These are phyloP conservation scores for Cetradonia linearis DNA, from an alignment of 495 filamentous ascomycete genomes.

Conservation along the genomic window DNA sequence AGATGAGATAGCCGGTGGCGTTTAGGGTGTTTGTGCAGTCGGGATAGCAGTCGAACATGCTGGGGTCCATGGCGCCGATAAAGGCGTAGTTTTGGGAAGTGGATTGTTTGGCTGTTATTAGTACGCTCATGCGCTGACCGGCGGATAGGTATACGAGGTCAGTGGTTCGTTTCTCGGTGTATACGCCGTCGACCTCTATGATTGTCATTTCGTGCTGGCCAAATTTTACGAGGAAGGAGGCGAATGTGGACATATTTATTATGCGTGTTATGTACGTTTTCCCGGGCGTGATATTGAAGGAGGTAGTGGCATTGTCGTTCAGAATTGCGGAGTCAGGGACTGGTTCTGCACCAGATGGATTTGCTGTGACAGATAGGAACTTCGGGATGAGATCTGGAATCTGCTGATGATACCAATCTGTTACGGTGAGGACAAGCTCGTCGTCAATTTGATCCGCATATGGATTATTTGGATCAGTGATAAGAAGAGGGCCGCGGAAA, in stretches of 20 bases:
- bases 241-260: conserved; percentile 65
- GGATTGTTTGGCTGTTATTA: conserved; percentile 46
- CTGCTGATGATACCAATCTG: conserved; percentile 45
- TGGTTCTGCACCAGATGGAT: conserved; percentile 9
- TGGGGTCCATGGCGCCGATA: conserved; percentile 45
- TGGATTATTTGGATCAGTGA: conserved; percentile 55
- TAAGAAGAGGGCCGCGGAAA: conserved; percentile 55
- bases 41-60: conserved; percentile 34
- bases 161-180: conserved; percentile 40
- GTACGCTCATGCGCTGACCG: conserved; percentile 58
- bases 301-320: conserved; percentile 28
- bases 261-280: conserved; percentile 77
- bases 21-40: not conserved
- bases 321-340: conserved; percentile 7
- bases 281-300: conserved; percentile 51
- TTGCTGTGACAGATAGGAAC: not conserved
- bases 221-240: conserved; percentile 60
- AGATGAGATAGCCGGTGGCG: conserved; percentile 9
- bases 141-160: conserved; percentile 46
- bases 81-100: conserved; percentile 40
- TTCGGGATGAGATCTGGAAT: conserved; percentile 32
- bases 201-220: conserved; percentile 57
- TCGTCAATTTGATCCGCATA: conserved; percentile 52
- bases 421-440: conserved; percentile 41
- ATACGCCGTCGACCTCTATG: conserved; percentile 46